Base-by-base conservation (phyloP, 495 filamentous ascomycete genomes). In the Aspergillus mulundensis region DNA sequence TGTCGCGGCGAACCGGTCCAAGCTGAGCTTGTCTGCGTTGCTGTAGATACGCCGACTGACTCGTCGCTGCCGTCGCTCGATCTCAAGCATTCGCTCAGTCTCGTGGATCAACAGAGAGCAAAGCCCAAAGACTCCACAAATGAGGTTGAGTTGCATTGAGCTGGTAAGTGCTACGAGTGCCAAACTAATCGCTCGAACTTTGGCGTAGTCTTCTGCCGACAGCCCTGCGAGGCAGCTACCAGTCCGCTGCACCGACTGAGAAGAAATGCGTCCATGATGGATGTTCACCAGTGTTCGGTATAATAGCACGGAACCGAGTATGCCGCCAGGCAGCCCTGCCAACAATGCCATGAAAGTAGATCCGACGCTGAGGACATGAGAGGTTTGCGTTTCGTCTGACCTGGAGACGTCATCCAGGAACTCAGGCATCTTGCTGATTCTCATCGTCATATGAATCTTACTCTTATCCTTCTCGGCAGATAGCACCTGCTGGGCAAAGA, bases 301-400 rank as follows among this genome's bases (percentile, higher is more conserved):
- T 21, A 91, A 66, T 20, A 74, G 69, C 34, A 81, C 61, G 21
- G 86, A 87, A 14, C 89, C 89, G 11, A 94, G 72, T 36, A 93
- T 84, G 1, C 89, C 89, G 1, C 83, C 85, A 0, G 89, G 89
- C 1, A 94, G 68, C 5, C 85, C 87, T 7, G 81, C 75, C 15
- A 94, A 68, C 7, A 94, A 70, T 24, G 79, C 81, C 62, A 89
- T 90, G 70, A 93, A 86, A 10, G 83, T 75, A 45, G 85, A 87
- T 1, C 84, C 87, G 7, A 91, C 82, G 70, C 88, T 86, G 50
- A 88, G 83, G n/a, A 85, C 73, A 14, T 67, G 65, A 12, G 77
- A 59, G 18, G 68, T 76, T 57, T 66, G 73, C 8, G 28, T 49
- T 19, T 49, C 45, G 1, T 59, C 61, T 3, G 40, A 43, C 25